phyloP scores from a whole-genome alignment of 2,329 filamentous ascomycete species.

The Rhinocladiella mackenziei region DNA sequence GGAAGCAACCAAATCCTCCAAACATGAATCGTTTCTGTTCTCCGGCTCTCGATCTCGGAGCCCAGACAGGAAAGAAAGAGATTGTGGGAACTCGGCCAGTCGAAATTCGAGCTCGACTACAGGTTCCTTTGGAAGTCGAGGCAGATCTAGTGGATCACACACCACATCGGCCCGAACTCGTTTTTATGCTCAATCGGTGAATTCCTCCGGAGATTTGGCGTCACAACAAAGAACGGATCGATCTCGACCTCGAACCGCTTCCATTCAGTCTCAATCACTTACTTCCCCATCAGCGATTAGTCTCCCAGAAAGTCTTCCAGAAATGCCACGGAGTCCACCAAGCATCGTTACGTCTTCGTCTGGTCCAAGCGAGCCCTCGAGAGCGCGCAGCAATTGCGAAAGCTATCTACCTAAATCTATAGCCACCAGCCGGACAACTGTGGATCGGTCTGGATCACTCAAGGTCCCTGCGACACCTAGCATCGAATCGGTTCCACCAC shows the following conservation, averaged over 20 bases:
- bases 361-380: background rate
- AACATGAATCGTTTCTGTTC: constrained; percentile 5
- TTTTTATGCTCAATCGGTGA: constrained; percentile 20
- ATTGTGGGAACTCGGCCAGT: constrained; percentile 4
- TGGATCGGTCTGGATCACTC: background rate
- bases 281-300: constrained; percentile 2
- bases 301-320: constrained; percentile 8
- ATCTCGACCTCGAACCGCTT: background rate
- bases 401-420: background rate
- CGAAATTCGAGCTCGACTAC: constrained; percentile 20
- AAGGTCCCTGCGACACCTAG: background rate
- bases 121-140: constrained; percentile 14
- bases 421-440: background rate
- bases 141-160: constrained; percentile 16
- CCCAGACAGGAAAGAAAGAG: constrained; percentile 1
- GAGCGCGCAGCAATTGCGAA: background rate
- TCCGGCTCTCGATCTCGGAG: constrained; percentile 2
- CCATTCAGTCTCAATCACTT: constrained; percentile 2
- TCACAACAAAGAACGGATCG: constrained; percentile 16
- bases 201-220: constrained; percentile 24
- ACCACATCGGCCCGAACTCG: constrained; percentile 8
- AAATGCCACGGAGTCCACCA: background rate
- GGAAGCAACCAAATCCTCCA: constrained; percentile 8
- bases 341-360: background rate
- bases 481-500: constrained; percentile 10